These are phyloP conservation scores for Yamadazyma aaseri DNA, from an alignment of 1,139 yeast genomes.

Conservation along the genomic window DNA sequence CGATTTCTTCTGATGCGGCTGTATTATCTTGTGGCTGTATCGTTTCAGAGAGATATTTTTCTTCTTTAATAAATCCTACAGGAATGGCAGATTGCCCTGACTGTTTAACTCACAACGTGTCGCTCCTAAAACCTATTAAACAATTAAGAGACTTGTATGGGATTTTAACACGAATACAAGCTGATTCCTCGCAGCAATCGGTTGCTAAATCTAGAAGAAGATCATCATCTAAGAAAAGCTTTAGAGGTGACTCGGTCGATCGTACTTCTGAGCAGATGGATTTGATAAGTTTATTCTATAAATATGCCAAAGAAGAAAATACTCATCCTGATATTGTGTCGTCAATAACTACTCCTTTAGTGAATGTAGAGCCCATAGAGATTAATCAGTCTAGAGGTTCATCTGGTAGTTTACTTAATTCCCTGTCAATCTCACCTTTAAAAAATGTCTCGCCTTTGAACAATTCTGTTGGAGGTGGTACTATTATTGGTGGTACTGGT, in stretches of 20 bases:
- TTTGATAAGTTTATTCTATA: conserved; percentile 38
- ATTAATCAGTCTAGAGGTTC: background rate
- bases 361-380: conserved; percentile 3
- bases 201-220: conserved; percentile 17
- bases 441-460: conserved; percentile 9
- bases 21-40: conserved; percentile 73
- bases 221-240: conserved; percentile 25
- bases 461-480: conserved; percentile 1
- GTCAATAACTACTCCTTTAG: conserved; percentile 1
- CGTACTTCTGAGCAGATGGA: conserved; percentile 29
- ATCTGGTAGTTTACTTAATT: conserved; percentile 4
- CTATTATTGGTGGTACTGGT: background rate
- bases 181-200: conserved; percentile 4
- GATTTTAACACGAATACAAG: conserved; percentile 20
- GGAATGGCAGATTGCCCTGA: conserved; percentile 43
- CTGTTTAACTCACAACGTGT: conserved; percentile 35
- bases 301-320: conserved; percentile 42
- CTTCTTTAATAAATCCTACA: conserved; percentile 19
- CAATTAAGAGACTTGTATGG: conserved; percentile 55
- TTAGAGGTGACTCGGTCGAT: conserved; percentile 17
- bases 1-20: conserved; percentile 47
- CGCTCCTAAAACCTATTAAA: conserved; percentile 42
- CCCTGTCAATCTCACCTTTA: conserved; percentile 18
- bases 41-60: conserved; percentile 49
- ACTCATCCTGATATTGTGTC: conserved; percentile 6